Evolutionary conservation across 176 grass and related monocot species (phyloP).

Genomic region (Triticum dicoccoides): DNA sequence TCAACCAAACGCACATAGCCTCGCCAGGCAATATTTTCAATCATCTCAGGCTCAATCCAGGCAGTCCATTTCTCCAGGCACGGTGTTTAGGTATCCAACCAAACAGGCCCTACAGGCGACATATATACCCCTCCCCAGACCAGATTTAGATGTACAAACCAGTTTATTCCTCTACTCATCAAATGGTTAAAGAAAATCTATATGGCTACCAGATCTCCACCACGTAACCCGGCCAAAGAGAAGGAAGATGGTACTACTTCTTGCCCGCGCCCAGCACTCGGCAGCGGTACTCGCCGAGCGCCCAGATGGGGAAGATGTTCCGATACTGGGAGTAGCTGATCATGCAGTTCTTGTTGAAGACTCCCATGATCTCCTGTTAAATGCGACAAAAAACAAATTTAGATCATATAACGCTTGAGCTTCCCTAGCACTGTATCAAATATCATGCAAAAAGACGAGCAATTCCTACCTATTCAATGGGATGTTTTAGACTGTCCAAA

Average conservation of each 20-base stretch:
- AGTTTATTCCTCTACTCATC: background rate
- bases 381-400: background rate
- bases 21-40: no score
- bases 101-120: slow-evolving; percentile 37
- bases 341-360: slow-evolving; percentile 82
- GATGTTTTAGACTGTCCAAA: background rate
- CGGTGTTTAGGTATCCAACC: no score
- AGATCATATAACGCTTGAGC: background rate
- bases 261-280: slow-evolving; percentile 31
- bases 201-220: background rate
- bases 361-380: slow-evolving; percentile 83
- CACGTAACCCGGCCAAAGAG: background rate
- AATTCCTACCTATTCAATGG: background rate
- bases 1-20: no score
- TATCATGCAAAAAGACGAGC: background rate
- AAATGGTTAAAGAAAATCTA: background rate
- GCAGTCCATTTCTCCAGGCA: no score
- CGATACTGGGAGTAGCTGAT: slow-evolving; percentile 71
- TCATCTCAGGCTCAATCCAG: no score
- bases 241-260: background rate
- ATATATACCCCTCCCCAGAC: background rate
- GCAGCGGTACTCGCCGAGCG: slow-evolving; percentile 63
- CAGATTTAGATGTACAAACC: background rate
- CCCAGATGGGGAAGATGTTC: slow-evolving; percentile 88
- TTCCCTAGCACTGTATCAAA: background rate